Percentiles rank a stretch among this genome's conserved stretches.
Evolutionary conservation across 805 yeast genomes (phyloP).

Genomic region (Jamesozyma piceae): DNA sequence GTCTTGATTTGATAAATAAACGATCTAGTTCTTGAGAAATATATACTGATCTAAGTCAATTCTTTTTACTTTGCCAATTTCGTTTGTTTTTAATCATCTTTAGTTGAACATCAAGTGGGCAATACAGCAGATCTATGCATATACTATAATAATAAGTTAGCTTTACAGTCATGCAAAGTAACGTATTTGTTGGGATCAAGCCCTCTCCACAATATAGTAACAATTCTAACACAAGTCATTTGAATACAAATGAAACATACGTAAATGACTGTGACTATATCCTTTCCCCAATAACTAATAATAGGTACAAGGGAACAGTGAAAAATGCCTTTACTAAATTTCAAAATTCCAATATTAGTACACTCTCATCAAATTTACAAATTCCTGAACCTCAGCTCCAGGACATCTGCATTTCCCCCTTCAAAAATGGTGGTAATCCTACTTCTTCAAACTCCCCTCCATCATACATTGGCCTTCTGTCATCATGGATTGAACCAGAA

Average conservation of each 20-base stretch:
- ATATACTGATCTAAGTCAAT: no score
- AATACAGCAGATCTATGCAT: no score
- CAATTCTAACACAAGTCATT: conserved; percentile 19
- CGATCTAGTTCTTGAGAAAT: no score
- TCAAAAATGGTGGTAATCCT: conserved; percentile 2
- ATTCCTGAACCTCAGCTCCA: conserved; percentile 28
- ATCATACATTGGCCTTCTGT: conserved; percentile 43
- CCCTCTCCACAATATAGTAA: conserved; percentile 29
- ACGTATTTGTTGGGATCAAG: conserved; percentile 39
- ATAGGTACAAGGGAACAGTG: conserved; percentile 38
- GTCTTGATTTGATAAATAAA: no score
- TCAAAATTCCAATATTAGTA: neutral
- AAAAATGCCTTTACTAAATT: conserved; percentile 10
- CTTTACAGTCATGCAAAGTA: conserved; percentile 29
- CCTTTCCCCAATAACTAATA: conserved; percentile 46
- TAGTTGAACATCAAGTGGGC: no score
- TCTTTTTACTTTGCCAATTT: no score
- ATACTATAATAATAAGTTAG: no score
- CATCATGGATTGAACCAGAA: conserved; percentile 66
- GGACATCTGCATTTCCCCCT: conserved; percentile 28
- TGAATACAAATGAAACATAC: conserved; percentile 12
- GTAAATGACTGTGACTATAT: conserved; percentile 38
- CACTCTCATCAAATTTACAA: conserved; percentile 8
- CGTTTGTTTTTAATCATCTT: no score
- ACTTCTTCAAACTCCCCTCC: neutral